Conservation (phyloP, 1,284 basidiomycete genomes). For the Grifola frondosa region DNA sequence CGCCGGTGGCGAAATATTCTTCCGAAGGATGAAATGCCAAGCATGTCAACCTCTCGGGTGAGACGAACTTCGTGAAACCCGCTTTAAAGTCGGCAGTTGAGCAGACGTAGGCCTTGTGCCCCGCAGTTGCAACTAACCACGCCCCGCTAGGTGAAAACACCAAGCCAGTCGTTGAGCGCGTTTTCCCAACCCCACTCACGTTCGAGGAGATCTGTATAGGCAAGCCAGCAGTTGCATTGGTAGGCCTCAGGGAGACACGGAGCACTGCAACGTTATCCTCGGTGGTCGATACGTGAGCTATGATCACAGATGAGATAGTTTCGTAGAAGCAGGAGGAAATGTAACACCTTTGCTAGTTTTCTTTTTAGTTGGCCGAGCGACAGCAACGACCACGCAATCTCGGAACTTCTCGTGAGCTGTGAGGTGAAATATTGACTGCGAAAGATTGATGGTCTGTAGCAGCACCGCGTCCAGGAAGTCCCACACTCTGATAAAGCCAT, state of each 20-base stretch:
- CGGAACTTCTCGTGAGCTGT: constrained; percentile 67
- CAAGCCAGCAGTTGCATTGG: constrained; percentile 41
- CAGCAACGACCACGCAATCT: constrained; percentile 71
- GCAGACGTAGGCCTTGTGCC: constrained; percentile 82
- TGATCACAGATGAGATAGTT: constrained; percentile 1
- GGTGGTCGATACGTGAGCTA: constrained; percentile 19
- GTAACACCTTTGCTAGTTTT: constrained; percentile 45
- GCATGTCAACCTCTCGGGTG: constrained; percentile 79
- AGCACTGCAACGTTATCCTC: constrained; percentile 58
- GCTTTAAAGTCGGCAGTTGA: constrained; percentile 51
- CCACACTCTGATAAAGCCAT: constrained; percentile 89
- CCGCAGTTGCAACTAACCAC: constrained; percentile 82
- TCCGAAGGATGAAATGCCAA: constrained; percentile 89
- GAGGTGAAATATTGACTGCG: constrained; percentile 73
- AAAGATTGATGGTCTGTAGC: constrained; percentile 70
- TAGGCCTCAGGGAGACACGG: constrained; percentile 57
- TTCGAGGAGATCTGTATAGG: constrained; percentile 50
- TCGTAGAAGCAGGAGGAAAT: not conserved
- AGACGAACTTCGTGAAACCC: constrained; percentile 86
- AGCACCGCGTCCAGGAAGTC: constrained; percentile 88
- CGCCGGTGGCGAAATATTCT: constrained; percentile 94
- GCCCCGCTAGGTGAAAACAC: constrained; percentile 75
- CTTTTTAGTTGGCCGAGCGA: constrained; percentile 50
- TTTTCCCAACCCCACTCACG: constrained; percentile 66
- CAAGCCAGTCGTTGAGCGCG: constrained; percentile 61